Evolutionary conservation across 768 basidiomycete species (phyloP).

Genomic region (Fomitopsis pulvina): DNA sequence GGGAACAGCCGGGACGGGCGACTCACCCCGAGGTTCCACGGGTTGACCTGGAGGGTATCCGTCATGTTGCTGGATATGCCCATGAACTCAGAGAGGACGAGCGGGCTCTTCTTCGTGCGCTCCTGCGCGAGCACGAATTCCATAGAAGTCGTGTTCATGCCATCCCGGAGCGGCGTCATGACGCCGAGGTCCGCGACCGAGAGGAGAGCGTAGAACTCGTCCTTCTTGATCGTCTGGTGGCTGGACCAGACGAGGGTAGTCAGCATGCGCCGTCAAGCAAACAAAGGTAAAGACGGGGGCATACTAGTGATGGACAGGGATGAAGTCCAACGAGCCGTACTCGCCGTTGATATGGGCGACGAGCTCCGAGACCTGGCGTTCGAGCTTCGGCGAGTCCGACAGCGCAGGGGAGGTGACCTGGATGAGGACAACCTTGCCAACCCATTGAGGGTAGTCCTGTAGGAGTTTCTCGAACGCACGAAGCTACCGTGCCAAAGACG

Average conservation of each 20-base stretch:
- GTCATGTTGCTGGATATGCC: slow-evolving; percentile 91
- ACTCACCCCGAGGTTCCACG: slow-evolving; percentile 87
- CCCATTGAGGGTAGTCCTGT: slow-evolving; percentile 92
- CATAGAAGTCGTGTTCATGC: slow-evolving; percentile 99
- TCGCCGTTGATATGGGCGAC: slow-evolving; percentile 95
- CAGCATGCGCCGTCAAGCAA: background rate
- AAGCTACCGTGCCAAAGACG: slow-evolving; percentile 42
- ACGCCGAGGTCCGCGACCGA: slow-evolving; percentile 91
- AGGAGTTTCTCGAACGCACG: slow-evolving; percentile 94
- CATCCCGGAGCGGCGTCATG: slow-evolving; percentile 92
- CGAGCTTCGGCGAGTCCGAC: slow-evolving; percentile 89
- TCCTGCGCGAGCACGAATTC: slow-evolving; percentile 96
- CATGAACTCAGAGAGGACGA: slow-evolving; percentile 96
- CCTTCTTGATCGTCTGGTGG: slow-evolving; percentile 95
- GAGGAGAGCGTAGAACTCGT: slow-evolving; percentile 95
- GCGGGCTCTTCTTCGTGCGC: slow-evolving; percentile 73
- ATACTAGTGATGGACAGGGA: slow-evolving; percentile 98
- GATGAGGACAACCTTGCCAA: slow-evolving; percentile 80
- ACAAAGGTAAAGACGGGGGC: slow-evolving; percentile 28
- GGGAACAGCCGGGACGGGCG: slow-evolving; percentile 2
- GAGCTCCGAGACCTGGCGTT: slow-evolving; percentile 87
- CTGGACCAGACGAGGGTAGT: slow-evolving; percentile 30
- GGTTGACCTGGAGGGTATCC: slow-evolving; percentile 87
- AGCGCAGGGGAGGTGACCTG: slow-evolving; percentile 94
- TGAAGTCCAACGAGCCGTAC: slow-evolving; percentile 90